Base-by-base conservation (phyloP, 2,329 filamentous ascomycete genomes). In the Helotiales sp. region DNA sequence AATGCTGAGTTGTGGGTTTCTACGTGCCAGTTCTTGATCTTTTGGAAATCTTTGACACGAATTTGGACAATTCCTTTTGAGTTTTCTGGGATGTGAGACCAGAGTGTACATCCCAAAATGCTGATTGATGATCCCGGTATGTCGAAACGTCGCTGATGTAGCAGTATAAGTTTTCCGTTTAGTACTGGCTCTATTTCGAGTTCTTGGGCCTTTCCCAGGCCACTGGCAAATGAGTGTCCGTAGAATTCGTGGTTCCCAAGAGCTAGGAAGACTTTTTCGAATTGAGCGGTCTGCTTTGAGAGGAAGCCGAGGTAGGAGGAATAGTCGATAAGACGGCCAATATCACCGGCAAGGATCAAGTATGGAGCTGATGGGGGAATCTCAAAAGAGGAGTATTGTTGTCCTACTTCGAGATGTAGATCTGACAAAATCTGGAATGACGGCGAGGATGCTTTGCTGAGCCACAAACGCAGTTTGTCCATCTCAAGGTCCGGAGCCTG, bases 231-330 rank as follows among this genome's bases (percentile, higher is more conserved):
- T 46, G 52, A 70, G 34, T 67, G 68, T 29, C 70, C 55, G 60
- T 76, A 79, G 2, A 78, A 73, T 62, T 81, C 79, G 62, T 81
- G 77, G 59, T 81, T 81, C 1, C 79, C 77, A 6, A 76, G 66
- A 0, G 80, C 63, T 33, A 77, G 72, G 55, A 80, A 76, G 22
- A 81, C 75, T 7, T 69, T 63, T 46, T 72, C 55, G 62, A 78
- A 80, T 7, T 72, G 68, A 1, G 44, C 52, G 3, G 79, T 72
- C 58, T 79, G 78, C 9, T 57, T 50, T 36, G 69, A 66, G 8
- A 80, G 67, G 60, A 80, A 81, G 5, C 55, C 19, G 52, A 77
- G 74, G 55, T 76, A 73, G 1, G 57, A 66, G 3, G 68, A 69
- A 24, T 73, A 67, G 58, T 80, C 74, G 24, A 71, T 70, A 38